These are phyloP conservation scores for Coprinopsis cinerea DNA, from an alignment of 768 basidiomycete genomes.

Conservation along the genomic window DNA sequence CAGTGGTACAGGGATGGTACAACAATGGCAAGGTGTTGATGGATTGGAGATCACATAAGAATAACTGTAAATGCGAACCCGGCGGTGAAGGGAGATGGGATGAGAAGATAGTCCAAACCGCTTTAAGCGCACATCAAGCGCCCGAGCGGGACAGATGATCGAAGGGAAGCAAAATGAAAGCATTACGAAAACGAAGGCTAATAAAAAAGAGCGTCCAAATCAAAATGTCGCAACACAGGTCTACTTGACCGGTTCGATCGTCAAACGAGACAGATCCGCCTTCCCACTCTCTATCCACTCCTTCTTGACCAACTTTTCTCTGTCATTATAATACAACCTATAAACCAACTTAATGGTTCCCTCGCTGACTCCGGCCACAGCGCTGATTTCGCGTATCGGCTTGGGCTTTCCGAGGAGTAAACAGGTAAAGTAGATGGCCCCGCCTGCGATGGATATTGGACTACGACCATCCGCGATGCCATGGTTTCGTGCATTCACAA, in stretches of 20 bases:
- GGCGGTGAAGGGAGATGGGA: no score
- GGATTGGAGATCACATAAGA: no score
- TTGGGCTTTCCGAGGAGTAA: conserved; percentile 71
- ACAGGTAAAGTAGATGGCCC: conserved; percentile 91
- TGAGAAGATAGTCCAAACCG: no score
- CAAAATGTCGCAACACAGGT: neutral
- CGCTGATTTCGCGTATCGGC: conserved; percentile 78
- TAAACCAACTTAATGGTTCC: conserved; percentile 92
- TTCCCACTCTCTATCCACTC: conserved; percentile 82
- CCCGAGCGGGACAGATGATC: no score
- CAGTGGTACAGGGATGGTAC: no score
- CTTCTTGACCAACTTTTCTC: conserved; percentile 75
- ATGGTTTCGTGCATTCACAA: conserved; percentile 69
- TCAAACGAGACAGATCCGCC: conserved; percentile 47
- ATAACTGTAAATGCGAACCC: no score
- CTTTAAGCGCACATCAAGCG: no score
- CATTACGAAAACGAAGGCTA: no score
- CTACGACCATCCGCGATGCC: conserved; percentile 91
- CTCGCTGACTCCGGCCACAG: conserved; percentile 91
- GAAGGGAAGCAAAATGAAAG: neutral
- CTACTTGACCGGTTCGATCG: conserved; percentile 35
- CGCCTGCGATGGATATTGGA: conserved; percentile 98
- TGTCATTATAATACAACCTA: conserved; percentile 66
- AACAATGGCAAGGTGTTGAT: no score
- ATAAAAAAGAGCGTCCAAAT: neutral